These are phyloP conservation scores for Ceratobasidium sp. DNA, from an alignment of 1,284 basidiomycete genomes.

Conservation along the genomic window DNA sequence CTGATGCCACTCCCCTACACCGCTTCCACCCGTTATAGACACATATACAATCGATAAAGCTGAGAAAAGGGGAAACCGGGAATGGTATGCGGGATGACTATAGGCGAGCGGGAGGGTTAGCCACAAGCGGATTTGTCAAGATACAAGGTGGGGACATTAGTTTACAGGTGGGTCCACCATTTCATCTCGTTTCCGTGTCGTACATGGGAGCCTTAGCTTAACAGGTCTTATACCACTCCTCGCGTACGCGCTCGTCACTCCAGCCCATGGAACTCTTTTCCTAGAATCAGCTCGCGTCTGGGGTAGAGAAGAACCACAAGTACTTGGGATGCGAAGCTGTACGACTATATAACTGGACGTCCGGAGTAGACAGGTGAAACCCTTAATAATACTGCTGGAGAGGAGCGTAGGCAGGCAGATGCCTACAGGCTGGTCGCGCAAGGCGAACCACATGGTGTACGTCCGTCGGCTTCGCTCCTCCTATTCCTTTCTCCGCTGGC, in stretches of 20 bases:
- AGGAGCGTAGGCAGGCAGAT: slow-evolving; percentile 3
- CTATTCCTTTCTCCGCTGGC: too few species aligned
- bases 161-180: slow-evolving; percentile 68
- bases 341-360: slow-evolving; percentile 72
- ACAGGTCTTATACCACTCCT: slow-evolving; percentile 78
- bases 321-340: slow-evolving; percentile 63
- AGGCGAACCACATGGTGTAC: slow-evolving; percentile 25
- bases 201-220: not conserved
- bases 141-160: slow-evolving; percentile 92
- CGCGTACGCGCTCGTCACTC: slow-evolving; percentile 85
- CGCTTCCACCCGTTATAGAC: too few species aligned
- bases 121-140: slow-evolving; percentile 87
- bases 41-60: too few species aligned
- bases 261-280: slow-evolving; percentile 76
- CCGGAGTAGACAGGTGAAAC: slow-evolving; percentile 64
- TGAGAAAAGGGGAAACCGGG: slow-evolving; percentile 73
- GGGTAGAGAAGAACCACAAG: slow-evolving; percentile 66
- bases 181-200: not conserved
- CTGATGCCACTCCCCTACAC: too few species aligned
- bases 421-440: not conserved
- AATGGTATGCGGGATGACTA: slow-evolving; percentile 71
- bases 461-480: too few species aligned
- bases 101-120: slow-evolving; percentile 64
- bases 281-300: slow-evolving; percentile 74
- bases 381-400: slow-evolving; percentile 51